Conservation (phyloP, 345 rosid genomes). For the Dipteronia sinensis region DNA sequence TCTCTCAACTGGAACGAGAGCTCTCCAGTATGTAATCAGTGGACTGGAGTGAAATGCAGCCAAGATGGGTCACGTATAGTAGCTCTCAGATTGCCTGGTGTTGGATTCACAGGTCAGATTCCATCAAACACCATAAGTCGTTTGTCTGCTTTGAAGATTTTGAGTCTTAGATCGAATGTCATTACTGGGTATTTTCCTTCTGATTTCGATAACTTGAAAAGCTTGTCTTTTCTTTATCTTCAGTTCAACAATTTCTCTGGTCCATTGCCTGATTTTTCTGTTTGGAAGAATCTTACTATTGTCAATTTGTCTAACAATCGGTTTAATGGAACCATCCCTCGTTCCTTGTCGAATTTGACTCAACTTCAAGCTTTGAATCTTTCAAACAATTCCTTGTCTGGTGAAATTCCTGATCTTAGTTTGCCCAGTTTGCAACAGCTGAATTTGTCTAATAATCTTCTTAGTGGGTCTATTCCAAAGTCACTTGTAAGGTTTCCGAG, state of each 20-base stretch:
- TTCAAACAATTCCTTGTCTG: conserved; percentile 78
- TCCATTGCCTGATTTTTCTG: conserved; percentile 61
- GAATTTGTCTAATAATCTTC: conserved; percentile 64
- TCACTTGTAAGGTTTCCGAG: conserved; percentile 61
- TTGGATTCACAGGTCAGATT: conserved; percentile 73
- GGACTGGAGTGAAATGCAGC: conserved; percentile 84
- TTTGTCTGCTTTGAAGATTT: conserved; percentile 65
- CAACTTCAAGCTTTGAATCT: conserved; percentile 67
- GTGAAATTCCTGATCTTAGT: conserved; percentile 70
- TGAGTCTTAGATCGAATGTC: conserved; percentile 82
- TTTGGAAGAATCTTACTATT: conserved; percentile 61
- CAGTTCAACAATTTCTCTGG: conserved; percentile 77
- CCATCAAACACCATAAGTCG: conserved; percentile 74
- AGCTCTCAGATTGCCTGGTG: conserved; percentile 78
- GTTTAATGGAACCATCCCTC: conserved; percentile 71
- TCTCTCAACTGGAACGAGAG: conserved; percentile 60
- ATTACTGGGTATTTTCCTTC: conserved; percentile 64
- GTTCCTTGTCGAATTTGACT: conserved; percentile 57
- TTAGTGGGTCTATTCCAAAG: conserved; percentile 59
- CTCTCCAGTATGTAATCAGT: conserved; percentile 51
- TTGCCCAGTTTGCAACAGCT: conserved; percentile 56
- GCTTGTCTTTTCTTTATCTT: conserved; percentile 72
- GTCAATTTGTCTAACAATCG: conserved; percentile 76
- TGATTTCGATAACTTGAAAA: conserved; percentile 65
- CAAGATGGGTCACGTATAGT: conserved; percentile 49